Conservation (phyloP, 169 alveolate genomes). For the Theileria parva region DNA sequence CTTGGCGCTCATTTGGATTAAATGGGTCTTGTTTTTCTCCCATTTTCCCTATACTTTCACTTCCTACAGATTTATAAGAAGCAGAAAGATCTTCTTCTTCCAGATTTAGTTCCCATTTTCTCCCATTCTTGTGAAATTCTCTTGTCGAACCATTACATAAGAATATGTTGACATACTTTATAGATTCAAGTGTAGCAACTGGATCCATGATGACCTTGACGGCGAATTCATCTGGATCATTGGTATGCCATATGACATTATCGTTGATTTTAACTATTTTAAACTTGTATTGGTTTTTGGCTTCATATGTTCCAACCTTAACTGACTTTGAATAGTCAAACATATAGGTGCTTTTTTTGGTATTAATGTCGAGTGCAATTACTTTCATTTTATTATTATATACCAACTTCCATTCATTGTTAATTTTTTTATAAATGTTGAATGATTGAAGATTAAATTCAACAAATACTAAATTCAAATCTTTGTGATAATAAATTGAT, state of each 20-base stretch:
- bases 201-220: conserved; percentile 3
- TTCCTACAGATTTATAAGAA: not conserved
- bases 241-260: not conserved
- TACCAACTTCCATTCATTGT: conserved; percentile 1
- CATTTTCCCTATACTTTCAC: not conserved
- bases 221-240: not conserved
- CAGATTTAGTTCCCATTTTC: not conserved
- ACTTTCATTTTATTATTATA: not conserved
- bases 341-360: not conserved
- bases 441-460: not conserved
- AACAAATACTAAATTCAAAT: conserved; percentile 1
- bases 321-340: not conserved
- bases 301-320: not conserved
- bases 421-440: not conserved
- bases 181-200: not conserved
- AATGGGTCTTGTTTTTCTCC: not conserved
- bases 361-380: not conserved
- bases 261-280: not conserved
- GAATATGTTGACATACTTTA: not conserved
- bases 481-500: conserved; percentile 3
- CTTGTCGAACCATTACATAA: not conserved
- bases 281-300: not conserved
- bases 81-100: not conserved
- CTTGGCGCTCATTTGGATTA: not conserved
- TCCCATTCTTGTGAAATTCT: not conserved